These are phyloP conservation scores for Fomitopsis pulvina DNA, from an alignment of 768 basidiomycete species.

Conservation along the genomic window DNA sequence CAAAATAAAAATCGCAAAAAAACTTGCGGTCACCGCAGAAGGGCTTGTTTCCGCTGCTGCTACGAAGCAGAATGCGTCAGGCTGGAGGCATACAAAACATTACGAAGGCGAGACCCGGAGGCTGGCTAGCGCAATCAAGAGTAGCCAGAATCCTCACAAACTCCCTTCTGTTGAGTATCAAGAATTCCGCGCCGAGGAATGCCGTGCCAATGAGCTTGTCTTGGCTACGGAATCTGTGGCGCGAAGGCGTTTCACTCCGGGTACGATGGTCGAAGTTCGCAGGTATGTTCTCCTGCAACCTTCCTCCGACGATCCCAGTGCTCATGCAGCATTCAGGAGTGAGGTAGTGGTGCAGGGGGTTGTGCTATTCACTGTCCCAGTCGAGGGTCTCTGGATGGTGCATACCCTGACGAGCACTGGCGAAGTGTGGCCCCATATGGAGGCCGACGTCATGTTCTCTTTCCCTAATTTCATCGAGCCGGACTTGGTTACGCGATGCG, in stretches of 20 bases:
- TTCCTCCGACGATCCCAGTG: background rate
- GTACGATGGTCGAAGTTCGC: slow-evolving; percentile 25
- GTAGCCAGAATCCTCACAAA: background rate
- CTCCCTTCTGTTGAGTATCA: background rate
- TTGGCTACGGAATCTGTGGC: background rate
- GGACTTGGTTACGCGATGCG: slow-evolving; percentile 45
- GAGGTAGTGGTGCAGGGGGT: slow-evolving; percentile 9
- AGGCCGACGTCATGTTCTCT: slow-evolving; percentile 51
- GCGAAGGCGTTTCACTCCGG: slow-evolving; percentile 9
- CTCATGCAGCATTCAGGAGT: background rate
- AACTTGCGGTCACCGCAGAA: background rate
- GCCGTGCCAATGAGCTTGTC: background rate
- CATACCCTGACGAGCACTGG: slow-evolving; percentile 28
- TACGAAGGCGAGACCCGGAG: slow-evolving; percentile 1
- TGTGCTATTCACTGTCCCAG: slow-evolving; percentile 5
- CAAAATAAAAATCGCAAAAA: background rate
- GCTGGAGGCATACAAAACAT: background rate
- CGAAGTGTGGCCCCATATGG: slow-evolving; percentile 42
- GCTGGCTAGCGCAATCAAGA: background rate
- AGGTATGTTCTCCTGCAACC: slow-evolving; percentile 14
- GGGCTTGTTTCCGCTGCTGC: background rate
- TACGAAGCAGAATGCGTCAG: background rate
- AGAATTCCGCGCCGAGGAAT: slow-evolving; percentile 3
- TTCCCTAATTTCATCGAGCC: slow-evolving; percentile 49
- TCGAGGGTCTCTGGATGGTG: slow-evolving; percentile 3